Conservation (phyloP, 441 rosid genomes). For the Pelargonium cotyledonis region DNA sequence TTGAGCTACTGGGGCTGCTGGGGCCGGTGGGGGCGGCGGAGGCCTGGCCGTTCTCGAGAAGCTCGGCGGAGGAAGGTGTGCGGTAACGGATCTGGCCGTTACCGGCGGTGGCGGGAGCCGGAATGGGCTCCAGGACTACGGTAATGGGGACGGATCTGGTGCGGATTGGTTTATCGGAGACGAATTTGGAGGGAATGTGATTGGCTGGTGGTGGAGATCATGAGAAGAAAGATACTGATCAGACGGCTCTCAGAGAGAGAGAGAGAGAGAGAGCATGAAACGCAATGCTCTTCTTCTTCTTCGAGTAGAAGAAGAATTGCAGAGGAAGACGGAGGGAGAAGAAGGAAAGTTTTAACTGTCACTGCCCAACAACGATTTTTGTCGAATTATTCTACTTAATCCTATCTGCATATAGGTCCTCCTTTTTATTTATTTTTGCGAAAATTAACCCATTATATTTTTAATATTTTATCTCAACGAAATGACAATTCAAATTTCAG, state of each 20-base stretch:
- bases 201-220: neutral
- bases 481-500: too few relatives aligned
- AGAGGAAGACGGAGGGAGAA: too few relatives aligned
- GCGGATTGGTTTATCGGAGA: neutral
- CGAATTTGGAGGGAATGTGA: neutral
- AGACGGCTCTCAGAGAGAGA: neutral
- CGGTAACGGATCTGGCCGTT: slow-evolving; percentile 93
- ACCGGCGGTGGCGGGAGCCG: slow-evolving; percentile 44
- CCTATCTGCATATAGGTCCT: too few relatives aligned
- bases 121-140: slow-evolving; percentile 36
- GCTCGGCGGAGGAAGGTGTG: slow-evolving; percentile 77
- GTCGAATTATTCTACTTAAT: too few relatives aligned
- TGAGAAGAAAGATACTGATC: neutral
- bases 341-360: too few relatives aligned
- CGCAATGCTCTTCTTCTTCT: neutral
- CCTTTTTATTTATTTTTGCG: too few relatives aligned
- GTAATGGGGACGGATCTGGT: neutral
- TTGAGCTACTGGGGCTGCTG: too few relatives aligned
- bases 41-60: slow-evolving; percentile 45
- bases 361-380: too few relatives aligned
- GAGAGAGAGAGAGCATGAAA: neutral
- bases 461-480: too few relatives aligned
- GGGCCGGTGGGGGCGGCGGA: slow-evolving; percentile 24
- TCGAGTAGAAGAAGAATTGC: too few relatives aligned
- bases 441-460: too few relatives aligned